Percentiles rank a stretch among this genome's conserved stretches.
Conservation (phyloP, 2,329 filamentous ascomycete species). For the Fonsecaea pugnacius region DNA sequence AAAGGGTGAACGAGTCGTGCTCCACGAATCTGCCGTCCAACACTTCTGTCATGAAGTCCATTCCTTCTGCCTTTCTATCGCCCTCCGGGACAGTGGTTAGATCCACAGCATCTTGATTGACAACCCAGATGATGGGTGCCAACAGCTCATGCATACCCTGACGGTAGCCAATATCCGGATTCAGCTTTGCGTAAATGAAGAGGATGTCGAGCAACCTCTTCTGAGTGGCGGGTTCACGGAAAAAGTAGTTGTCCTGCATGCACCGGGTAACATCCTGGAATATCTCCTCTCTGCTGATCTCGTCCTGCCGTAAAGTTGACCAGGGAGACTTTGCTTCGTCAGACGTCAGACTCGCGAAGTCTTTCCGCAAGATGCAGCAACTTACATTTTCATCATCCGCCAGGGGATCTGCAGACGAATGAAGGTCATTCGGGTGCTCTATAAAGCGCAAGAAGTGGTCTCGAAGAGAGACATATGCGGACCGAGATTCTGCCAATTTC, state of each 20-base stretch:
- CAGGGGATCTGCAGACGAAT: conserved; percentile 77
- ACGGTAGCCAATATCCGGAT: conserved; percentile 86
- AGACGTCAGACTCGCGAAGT: conserved; percentile 41
- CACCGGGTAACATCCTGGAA: conserved; percentile 90
- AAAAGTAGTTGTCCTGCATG: conserved; percentile 88
- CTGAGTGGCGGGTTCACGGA: conserved; percentile 79
- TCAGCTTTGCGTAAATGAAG: conserved; percentile 92
- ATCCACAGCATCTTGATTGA: conserved; percentile 80
- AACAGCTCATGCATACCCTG: conserved; percentile 98
- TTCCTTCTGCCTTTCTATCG: conserved; percentile 47
- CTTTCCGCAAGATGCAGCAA: conserved; percentile 36
- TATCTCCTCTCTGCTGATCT: conserved; percentile 83
- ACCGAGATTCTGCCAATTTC: conserved; percentile 69
- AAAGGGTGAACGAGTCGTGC: conserved; percentile 86
- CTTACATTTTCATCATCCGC: conserved; percentile 76
- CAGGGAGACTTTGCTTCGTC: conserved; percentile 78
- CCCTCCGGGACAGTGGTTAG: conserved; percentile 44
- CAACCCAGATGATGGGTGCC: conserved; percentile 82
- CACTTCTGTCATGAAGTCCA: conserved; percentile 63
- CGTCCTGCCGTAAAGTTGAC: conserved; percentile 83
- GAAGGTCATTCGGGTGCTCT: conserved; percentile 79
- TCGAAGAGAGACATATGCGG: conserved; percentile 72
- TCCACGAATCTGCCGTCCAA: conserved; percentile 78
- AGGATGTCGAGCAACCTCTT: conserved; percentile 82
- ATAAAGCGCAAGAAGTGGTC: conserved; percentile 80